Evolutionary conservation across 495 filamentous ascomycete genomes (phyloP).

Genomic region (Collariella sp.): DNA sequence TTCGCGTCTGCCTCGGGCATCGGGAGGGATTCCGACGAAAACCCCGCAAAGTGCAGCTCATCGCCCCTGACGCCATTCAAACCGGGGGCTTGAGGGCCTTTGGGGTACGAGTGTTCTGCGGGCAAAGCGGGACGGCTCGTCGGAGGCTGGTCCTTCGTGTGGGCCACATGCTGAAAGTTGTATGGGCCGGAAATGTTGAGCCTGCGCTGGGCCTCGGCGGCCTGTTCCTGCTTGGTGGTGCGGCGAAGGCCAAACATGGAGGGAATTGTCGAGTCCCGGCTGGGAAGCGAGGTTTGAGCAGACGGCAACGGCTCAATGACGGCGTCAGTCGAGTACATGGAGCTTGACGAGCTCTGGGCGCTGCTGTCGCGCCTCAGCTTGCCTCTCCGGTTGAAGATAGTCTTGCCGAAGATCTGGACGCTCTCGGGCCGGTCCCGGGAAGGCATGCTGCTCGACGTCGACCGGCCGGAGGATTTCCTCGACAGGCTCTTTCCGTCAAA

Average conservation of each 20-base stretch:
- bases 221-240: constrained; percentile 25
- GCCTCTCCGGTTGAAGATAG: constrained; percentile 39
- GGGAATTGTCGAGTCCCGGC: constrained; percentile 36
- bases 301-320: constrained; percentile 21
- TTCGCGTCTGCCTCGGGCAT: constrained; percentile 24
- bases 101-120: constrained; percentile 58
- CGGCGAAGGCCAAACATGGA: constrained; percentile 37
- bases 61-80: constrained; percentile 56
- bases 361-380: constrained; percentile 37
- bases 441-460: constrained; percentile 37
- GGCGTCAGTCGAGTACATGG: constrained; percentile 32
- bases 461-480: constrained; percentile 43
- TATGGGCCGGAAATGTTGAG: constrained; percentile 69
- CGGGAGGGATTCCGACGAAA: constrained; percentile 46
- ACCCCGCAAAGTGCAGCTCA: constrained; percentile 55
- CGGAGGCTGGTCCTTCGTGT: constrained; percentile 59
- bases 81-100: constrained; percentile 56
- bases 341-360: constrained; percentile 34
- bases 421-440: constrained; percentile 44
- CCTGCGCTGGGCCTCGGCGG: constrained; percentile 28
- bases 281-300: constrained; percentile 13
- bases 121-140: constrained; percentile 53
- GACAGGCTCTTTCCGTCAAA: constrained; percentile 35
- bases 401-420: constrained; percentile 46
- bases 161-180: constrained; percentile 81